Evolutionary conservation across 495 filamentous ascomycete species (phyloP).

Genomic region (Chaetomium fimeti): DNA sequence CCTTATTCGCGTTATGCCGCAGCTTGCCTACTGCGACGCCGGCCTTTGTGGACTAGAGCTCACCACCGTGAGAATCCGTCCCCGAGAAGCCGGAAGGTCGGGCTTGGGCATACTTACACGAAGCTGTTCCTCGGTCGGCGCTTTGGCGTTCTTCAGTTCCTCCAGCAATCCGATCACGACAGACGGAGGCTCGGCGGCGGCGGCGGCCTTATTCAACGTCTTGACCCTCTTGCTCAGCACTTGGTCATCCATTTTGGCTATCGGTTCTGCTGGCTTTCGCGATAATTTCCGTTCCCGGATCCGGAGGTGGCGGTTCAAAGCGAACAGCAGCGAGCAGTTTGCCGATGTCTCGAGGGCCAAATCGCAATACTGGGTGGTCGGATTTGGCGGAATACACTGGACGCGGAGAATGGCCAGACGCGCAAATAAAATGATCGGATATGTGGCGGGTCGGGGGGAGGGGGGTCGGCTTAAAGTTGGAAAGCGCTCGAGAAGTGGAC

Average conservation of each 20-base stretch:
- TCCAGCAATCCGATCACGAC: conserved; percentile 68
- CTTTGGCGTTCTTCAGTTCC: conserved; percentile 71
- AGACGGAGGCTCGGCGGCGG: conserved; percentile 61
- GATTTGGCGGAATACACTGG: background rate
- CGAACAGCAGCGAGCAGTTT: background rate
- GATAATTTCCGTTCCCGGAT: background rate
- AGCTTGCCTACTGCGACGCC: conserved; percentile 85
- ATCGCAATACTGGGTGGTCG: background rate
- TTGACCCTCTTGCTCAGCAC: conserved; percentile 71
- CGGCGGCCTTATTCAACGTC: conserved; percentile 72
- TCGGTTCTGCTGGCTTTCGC: background rate
- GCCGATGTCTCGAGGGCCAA: background rate
- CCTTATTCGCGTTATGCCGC: conserved; percentile 68
- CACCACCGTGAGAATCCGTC: background rate
- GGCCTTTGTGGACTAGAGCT: conserved; percentile 73
- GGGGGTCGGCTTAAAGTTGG: background rate
- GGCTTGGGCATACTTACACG: conserved; percentile 50
- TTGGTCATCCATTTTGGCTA: conserved; percentile 70
- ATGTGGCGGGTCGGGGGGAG: background rate
- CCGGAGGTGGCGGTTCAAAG: background rate
- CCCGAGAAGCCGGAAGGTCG: background rate
- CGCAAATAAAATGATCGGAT: background rate
- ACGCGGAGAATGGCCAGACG: background rate
- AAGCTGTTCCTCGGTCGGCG: conserved; percentile 82
- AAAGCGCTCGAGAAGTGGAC: background rate